Conservation (phyloP, 2,329 filamentous ascomycete genomes). For the Coniochaeta ligniaria region DNA sequence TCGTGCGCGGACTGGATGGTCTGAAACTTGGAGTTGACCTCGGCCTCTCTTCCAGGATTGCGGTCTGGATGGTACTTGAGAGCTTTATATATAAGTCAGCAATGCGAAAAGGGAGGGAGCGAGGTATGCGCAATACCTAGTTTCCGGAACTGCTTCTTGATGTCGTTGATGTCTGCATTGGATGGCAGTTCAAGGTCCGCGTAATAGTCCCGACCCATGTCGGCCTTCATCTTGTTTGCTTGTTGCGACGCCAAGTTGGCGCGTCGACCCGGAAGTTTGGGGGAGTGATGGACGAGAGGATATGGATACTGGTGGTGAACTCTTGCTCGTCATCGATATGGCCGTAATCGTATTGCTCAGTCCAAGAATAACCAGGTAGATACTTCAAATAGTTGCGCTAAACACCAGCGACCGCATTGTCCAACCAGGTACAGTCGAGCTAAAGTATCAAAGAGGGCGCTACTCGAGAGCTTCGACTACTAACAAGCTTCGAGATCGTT, state of each 20-base stretch:
- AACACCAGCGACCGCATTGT: neutral
- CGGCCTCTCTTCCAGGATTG: conserved; percentile 74
- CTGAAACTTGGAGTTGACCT: conserved; percentile 77
- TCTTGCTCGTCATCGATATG: neutral
- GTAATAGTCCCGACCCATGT: conserved; percentile 72
- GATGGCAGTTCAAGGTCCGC: conserved; percentile 68
- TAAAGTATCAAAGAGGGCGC: neutral
- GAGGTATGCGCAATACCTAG: conserved; percentile 47
- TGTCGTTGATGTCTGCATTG: conserved; percentile 62
- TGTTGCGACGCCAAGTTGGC: conserved; percentile 28
- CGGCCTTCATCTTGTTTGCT: conserved; percentile 59
- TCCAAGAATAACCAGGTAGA: neutral
- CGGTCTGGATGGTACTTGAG: conserved; percentile 84
- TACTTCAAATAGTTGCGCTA: neutral
- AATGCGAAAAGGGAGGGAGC: conserved; percentile 9
- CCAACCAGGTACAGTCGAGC: neutral
- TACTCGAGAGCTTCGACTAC: neutral
- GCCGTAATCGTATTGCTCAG: neutral
- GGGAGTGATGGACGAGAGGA: neutral
- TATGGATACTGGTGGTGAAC: neutral
- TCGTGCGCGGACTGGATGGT: conserved; percentile 82
- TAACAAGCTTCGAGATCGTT: neutral
- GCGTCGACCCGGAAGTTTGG: neutral
- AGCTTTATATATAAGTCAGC: conserved; percentile 38
- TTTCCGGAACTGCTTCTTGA: conserved; percentile 82